phyloP scores from a whole-genome alignment of 2,329 filamentous ascomycete species.

The Diaporthe citriasiana region DNA sequence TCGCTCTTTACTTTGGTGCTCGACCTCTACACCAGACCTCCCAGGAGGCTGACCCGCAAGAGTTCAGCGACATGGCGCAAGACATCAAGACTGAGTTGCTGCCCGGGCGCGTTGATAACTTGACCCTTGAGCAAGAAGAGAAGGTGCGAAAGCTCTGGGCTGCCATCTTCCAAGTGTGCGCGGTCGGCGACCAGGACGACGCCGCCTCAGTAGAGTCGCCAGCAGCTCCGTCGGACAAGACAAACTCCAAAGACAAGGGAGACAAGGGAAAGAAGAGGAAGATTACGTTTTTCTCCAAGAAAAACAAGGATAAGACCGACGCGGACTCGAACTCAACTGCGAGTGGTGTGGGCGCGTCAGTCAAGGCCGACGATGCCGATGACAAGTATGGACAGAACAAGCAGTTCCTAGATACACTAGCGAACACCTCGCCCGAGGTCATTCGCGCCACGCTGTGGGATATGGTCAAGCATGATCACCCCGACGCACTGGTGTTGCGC shows the following conservation, averaged over 20 bases:
- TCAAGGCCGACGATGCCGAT: constrained; percentile 69
- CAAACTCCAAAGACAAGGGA: constrained; percentile 60
- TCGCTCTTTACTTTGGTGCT: constrained; percentile 26
- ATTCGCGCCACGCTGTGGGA: constrained; percentile 88
- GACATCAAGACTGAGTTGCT: constrained; percentile 56
- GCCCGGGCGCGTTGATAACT: constrained; percentile 84
- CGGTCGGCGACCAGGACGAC: constrained; percentile 63
- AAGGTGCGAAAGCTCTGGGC: constrained; percentile 92
- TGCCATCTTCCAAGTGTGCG: constrained; percentile 81
- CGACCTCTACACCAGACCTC: neutral
- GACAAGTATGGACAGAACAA: constrained; percentile 96
- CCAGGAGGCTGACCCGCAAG: constrained; percentile 32
- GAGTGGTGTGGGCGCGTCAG: constrained; percentile 54
- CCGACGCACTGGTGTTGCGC: constrained; percentile 84
- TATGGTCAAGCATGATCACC: constrained; percentile 96
- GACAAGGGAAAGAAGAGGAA: constrained; percentile 78
- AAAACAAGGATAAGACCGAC: constrained; percentile 68
- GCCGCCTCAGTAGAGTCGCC: constrained; percentile 51
- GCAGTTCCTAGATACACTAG: constrained; percentile 85
- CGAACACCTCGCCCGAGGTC: constrained; percentile 81
- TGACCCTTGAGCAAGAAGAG: constrained; percentile 89
- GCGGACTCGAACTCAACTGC: constrained; percentile 52
- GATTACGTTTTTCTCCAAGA: constrained; percentile 77
- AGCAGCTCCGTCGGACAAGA: constrained; percentile 47
- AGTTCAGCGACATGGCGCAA: constrained; percentile 36